Evolutionary conservation across 805 yeast species (phyloP).

Genomic region (Wickerhamiella spandovensis): DNA sequence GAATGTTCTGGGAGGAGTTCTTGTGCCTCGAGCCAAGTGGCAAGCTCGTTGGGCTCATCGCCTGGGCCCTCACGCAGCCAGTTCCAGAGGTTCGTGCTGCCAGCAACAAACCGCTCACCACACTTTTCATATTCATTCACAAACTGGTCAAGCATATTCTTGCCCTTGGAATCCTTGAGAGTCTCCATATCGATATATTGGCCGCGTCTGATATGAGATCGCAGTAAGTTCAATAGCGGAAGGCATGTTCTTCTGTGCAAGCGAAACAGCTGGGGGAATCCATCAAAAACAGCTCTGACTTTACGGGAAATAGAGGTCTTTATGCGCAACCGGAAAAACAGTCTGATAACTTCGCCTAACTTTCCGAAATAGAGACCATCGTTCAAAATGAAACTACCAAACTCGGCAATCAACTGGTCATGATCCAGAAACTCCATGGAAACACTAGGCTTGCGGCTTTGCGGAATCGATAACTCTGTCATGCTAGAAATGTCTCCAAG

Average conservation of each 20-base stretch:
- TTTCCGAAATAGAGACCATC: slow-evolving; percentile 1
- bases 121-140: neutral
- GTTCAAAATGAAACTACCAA: neutral
- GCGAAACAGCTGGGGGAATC: slow-evolving; percentile 15
- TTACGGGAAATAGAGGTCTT: slow-evolving; percentile 8
- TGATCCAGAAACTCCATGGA: neutral
- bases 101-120: neutral
- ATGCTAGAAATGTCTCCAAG: slow-evolving; percentile 6
- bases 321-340: neutral
- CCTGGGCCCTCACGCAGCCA: slow-evolving; percentile 12
- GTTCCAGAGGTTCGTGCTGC: neutral
- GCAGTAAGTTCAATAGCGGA: slow-evolving; percentile 10
- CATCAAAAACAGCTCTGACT: slow-evolving; percentile 9
- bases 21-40: neutral
- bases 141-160: neutral
- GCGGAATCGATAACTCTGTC: neutral
- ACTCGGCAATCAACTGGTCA: neutral
- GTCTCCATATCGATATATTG: neutral
- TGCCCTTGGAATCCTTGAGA: neutral
- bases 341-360: slow-evolving; percentile 1
- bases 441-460: neutral
- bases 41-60: neutral
- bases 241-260: slow-evolving; percentile 12
- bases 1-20: slow-evolving; percentile 8
- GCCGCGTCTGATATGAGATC: neutral